Conservation (phyloP, 129 eudicot species). For the Helianthus tuberosus region DNA sequence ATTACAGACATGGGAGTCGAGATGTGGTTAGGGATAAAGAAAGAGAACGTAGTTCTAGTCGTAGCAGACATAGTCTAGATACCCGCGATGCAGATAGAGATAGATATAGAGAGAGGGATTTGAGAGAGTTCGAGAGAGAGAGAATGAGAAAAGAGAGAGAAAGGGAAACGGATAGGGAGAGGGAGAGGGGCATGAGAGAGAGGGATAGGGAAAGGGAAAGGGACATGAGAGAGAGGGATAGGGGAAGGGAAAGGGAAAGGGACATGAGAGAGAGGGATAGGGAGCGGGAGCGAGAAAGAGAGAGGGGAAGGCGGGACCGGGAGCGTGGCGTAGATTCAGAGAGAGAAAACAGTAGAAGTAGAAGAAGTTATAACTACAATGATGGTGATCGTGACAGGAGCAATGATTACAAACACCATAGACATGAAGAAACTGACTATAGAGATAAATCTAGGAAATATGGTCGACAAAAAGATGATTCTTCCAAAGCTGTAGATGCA, state of each 20-base stretch:
- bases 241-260: slow-evolving; percentile 21
- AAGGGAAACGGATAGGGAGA: slow-evolving; percentile 38
- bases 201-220: slow-evolving; percentile 31
- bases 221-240: slow-evolving; percentile 12
- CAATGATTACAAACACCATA: slow-evolving; percentile 47
- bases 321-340: slow-evolving; percentile 38
- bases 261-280: slow-evolving; percentile 33
- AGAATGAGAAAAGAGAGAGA: slow-evolving; percentile 47
- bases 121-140: slow-evolving; percentile 54
- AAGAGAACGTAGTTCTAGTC: slow-evolving; percentile 71
- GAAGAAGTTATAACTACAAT: slow-evolving; percentile 46
- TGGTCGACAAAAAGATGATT: slow-evolving; percentile 38
- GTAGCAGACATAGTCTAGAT: slow-evolving; percentile 49
- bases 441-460: slow-evolving; percentile 46
- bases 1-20: slow-evolving; percentile 54
- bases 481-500: slow-evolving; percentile 34
- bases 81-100: slow-evolving; percentile 39
- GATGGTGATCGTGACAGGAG: slow-evolving; percentile 45
- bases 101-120: slow-evolving; percentile 26
- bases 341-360: slow-evolving; percentile 43
- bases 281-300: slow-evolving; percentile 34
- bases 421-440: slow-evolving; percentile 48
- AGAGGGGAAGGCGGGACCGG: slow-evolving; percentile 35
- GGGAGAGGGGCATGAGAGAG: slow-evolving; percentile 32
- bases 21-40: slow-evolving; percentile 55